Evolutionary conservation across 1,284 basidiomycete species (phyloP).

Genomic region (Jaminaea rosea): DNA sequence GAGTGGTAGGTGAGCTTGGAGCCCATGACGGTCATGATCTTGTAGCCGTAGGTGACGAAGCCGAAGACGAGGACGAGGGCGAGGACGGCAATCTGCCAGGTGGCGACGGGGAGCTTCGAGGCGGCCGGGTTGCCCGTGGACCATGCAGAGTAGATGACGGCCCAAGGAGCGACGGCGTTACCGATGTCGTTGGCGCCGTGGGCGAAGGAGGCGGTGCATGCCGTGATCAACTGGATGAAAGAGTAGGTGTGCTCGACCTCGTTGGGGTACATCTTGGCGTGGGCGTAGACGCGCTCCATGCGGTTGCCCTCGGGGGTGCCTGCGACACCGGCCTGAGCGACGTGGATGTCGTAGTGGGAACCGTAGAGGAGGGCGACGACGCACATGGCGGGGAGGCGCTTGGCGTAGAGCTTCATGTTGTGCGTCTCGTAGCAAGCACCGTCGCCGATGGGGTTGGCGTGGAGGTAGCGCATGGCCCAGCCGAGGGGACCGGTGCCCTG

Average conservation of each 20-base stretch:
- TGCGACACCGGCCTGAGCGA: slow-evolving; percentile 10
- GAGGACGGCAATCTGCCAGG: slow-evolving; percentile 50
- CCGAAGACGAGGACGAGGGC: slow-evolving; percentile 20
- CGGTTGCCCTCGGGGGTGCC: neutral
- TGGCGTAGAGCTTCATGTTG: slow-evolving; percentile 15
- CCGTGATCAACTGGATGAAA: slow-evolving; percentile 26
- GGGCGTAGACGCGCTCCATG: neutral
- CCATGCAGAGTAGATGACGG: slow-evolving; percentile 22
- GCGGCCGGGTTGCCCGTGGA: slow-evolving; percentile 8
- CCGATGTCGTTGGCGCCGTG: slow-evolving; percentile 28
- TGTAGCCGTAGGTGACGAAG: slow-evolving; percentile 20
- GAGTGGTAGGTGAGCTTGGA: slow-evolving; percentile 25
- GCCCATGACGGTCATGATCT: slow-evolving; percentile 21
- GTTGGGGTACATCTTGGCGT: slow-evolving; percentile 15
- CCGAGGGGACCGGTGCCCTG: slow-evolving; percentile 9
- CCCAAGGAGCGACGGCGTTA: slow-evolving; percentile 21
- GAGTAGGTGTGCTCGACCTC: slow-evolving; percentile 23
- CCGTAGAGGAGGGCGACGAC: slow-evolving; percentile 13
- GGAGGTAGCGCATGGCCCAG: slow-evolving; percentile 13
- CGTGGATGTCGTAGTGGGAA: slow-evolving; percentile 19
- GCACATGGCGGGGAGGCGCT: slow-evolving; percentile 7
- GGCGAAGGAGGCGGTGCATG: slow-evolving; percentile 21
- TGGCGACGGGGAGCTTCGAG: slow-evolving; percentile 42
- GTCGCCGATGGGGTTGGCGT: slow-evolving; percentile 10
- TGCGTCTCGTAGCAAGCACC: slow-evolving; percentile 13